Evolutionary conservation across 441 rosid species (phyloP), one percentile per base, ranked within the genome.

Genomic region (Cnidoscolus chayamansa): DNA sequence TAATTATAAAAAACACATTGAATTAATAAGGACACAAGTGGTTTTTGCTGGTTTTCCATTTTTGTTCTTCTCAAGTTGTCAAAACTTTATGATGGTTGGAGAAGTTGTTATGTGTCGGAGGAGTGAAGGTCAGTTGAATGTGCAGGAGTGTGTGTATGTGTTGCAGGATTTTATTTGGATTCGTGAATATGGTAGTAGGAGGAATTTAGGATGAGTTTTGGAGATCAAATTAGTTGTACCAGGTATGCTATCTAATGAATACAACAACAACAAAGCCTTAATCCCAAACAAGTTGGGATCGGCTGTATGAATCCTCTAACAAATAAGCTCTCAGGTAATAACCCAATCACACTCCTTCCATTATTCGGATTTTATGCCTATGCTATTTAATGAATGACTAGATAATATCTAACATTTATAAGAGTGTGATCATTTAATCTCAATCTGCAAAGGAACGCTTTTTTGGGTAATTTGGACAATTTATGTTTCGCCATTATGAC

Each of bases 191-290:
- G 43, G 1, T 17, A 16, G 20, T 43, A 66, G 25, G 47, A 15
- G 19, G 57, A 66, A 51, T 49, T 45, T 30, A 35, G 58, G 50
- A 25, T 66, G 50, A 20, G n/a, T 12, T 50, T 65, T 16, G 71
- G n/a, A 32, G 54, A 45, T 64, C 9, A 17, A 2, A n/a, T n/a
- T 63, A 61, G 48, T 35, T 32, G 19, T 35, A 8, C 15, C 1
- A 25, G 63, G 10, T n/a, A 15, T 2, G 15, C 31, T 63, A 63
- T 17, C 10, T 17, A 4, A 9, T 3, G 45, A 40, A 35, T 35
- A 4, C 25, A 25, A 25, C 25, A 25, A 25, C 25, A 25, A 25
- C 25, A 25, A 25, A 25, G 25, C 25, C 25, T 25, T 25, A 25
- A 25, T 25, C 25, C 25, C 25, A 25, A 25, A 25, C 25, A 25